Conservation (phyloP, 768 basidiomycete species). For the Amanita pseudoporphyria region DNA sequence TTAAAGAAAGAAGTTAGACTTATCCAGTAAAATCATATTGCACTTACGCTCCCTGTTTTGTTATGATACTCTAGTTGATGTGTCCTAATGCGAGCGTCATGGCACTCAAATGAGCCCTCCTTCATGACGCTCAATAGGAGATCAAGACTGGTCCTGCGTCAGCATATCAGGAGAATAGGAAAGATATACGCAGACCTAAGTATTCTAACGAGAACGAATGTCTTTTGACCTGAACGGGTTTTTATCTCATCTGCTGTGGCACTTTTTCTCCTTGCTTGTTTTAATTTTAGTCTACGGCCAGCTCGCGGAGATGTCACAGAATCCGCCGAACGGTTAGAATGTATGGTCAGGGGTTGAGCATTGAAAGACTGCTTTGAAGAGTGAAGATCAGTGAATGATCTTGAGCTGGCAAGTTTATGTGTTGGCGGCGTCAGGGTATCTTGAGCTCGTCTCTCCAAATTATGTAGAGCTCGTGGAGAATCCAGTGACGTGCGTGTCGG, state of each 20-base stretch:
- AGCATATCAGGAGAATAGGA: conserved; percentile 9
- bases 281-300: neutral
- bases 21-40: neutral
- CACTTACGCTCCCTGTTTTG: conserved; percentile 71
- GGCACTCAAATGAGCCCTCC: conserved; percentile 78
- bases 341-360: conserved; percentile 14
- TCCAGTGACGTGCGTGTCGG: conserved; percentile 38
- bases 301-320: neutral
- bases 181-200: conserved; percentile 39
- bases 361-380: conserved; percentile 9
- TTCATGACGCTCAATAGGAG: conserved; percentile 72
- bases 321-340: conserved; percentile 2
- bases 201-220: conserved; percentile 71
- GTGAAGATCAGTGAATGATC: conserved; percentile 65
- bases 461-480: conserved; percentile 31
- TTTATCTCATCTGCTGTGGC: conserved; percentile 78
- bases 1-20: conserved; percentile 17
- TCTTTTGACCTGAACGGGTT: conserved; percentile 71
- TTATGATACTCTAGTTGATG: conserved; percentile 76
- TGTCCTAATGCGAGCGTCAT: conserved; percentile 70
- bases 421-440: conserved; percentile 27
- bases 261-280: conserved; percentile 17
- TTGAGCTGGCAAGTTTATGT: conserved; percentile 47
- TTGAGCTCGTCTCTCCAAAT: conserved; percentile 4
- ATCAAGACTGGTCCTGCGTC: conserved; percentile 39